phyloP scores from a whole-genome alignment of 2,329 filamentous ascomycete genomes.

The Arthroderma uncinatum region DNA sequence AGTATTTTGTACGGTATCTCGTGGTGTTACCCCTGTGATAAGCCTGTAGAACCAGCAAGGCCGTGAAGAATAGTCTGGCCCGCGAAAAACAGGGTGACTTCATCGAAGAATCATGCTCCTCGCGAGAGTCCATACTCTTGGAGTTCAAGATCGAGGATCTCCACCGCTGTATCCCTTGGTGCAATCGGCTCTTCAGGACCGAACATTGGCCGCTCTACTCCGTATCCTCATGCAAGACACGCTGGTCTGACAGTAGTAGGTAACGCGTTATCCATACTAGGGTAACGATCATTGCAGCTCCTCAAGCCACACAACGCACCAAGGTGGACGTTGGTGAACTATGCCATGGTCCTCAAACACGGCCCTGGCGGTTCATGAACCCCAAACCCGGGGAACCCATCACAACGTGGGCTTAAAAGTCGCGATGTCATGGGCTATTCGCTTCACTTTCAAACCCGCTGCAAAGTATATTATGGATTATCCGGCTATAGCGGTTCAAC shows the following conservation, averaged over 20 bases:
- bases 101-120: neutral
- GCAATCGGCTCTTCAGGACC: neutral
- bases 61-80: neutral
- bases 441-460: slow-evolving; percentile 3
- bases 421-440: neutral
- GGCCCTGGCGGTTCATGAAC: neutral
- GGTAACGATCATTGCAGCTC: neutral
- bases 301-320: neutral
- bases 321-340: neutral
- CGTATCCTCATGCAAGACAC: slow-evolving; percentile 2
- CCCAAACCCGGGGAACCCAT: slow-evolving; percentile 1
- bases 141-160: neutral
- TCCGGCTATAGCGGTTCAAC: slow-evolving; percentile 2
- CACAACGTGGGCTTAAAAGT: neutral
- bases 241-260: neutral
- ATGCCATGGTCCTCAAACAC: neutral
- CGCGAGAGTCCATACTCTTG: neutral
- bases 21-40: neutral
- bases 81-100: neutral
- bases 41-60: neutral
- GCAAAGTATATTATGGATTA: neutral
- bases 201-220: neutral
- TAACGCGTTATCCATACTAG: neutral
- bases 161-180: neutral
- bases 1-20: neutral